phyloP scores from a whole-genome alignment of 179 eudicot genomes.

The Beta corolliflora region DNA sequence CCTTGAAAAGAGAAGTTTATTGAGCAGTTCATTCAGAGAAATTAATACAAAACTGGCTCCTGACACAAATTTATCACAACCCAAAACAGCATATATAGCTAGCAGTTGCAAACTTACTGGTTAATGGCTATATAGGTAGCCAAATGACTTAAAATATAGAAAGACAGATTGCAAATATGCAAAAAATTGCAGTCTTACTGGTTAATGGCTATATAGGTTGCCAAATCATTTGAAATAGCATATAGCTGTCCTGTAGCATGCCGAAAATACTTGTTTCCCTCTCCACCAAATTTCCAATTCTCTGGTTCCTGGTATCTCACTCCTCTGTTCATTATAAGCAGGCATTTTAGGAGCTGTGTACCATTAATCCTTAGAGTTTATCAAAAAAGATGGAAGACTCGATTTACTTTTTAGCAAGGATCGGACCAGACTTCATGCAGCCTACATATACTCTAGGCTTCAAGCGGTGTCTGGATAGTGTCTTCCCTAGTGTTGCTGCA shows the following conservation, averaged over 20 bases:
- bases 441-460: slow-evolving; percentile 75
- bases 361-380: neutral
- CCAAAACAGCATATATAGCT: neutral
- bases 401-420: slow-evolving; percentile 77
- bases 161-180: neutral
- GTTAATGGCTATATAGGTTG: slow-evolving; percentile 67
- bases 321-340: slow-evolving; percentile 51
- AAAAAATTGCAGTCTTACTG: slow-evolving; percentile 47
- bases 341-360: neutral
- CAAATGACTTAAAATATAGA: neutral
- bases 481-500: slow-evolving; percentile 85
- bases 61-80: neutral
- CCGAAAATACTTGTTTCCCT: slow-evolving; percentile 86
- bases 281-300: slow-evolving; percentile 90
- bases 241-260: slow-evolving; percentile 91
- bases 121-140: neutral
- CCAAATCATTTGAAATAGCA: slow-evolving; percentile 83
- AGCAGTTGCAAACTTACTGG: neutral
- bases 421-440: slow-evolving; percentile 91
- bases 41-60: neutral
- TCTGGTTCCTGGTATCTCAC: slow-evolving; percentile 86
- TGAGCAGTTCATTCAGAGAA: neutral
- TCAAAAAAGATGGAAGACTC: neutral
- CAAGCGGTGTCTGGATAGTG: slow-evolving; percentile 59
- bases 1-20: neutral